Percentiles rank a stretch among this genome's conserved stretches.
phyloP scores from a whole-genome alignment of 208 protist species.

The Acanthamoeba comandoni region DNA sequence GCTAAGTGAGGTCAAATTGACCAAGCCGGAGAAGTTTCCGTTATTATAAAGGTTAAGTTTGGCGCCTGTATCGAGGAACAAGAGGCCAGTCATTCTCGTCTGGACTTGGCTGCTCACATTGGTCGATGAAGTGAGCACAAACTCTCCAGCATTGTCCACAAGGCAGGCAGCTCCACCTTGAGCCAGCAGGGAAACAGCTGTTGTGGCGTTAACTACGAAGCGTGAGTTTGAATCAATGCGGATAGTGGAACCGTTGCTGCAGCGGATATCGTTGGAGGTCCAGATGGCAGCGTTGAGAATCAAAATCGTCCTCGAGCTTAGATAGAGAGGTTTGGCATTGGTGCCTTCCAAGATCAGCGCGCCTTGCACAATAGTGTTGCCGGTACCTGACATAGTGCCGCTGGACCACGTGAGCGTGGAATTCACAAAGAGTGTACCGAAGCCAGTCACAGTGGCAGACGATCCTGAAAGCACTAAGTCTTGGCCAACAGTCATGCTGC shows the following conservation, averaged over 20 bases:
- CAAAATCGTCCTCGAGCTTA: neutral
- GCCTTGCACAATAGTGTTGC: constrained; percentile 1
- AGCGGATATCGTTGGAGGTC: constrained; percentile 16
- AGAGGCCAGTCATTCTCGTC: neutral
- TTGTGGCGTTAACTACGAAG: constrained; percentile 36
- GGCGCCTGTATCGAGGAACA: neutral
- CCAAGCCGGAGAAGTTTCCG: too few species aligned
- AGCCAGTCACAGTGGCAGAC: constrained; percentile 4
- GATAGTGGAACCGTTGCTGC: constrained; percentile 20
- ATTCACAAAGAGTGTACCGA: neutral
- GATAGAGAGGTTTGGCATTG: neutral
- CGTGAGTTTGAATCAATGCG: neutral
- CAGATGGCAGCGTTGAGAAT: neutral
- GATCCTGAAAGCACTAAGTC: neutral
- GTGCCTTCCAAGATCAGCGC: constrained; percentile 34
- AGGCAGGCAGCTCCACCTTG: constrained; percentile 1
- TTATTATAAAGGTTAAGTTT: too few species aligned
- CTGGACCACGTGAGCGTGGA: constrained; percentile 39
- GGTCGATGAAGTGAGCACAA: constrained; percentile 29
- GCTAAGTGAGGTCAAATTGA: too few species aligned
- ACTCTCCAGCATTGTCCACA: constrained; percentile 45
- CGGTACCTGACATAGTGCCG: constrained; percentile 1
- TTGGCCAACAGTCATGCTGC: neutral
- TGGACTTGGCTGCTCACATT: constrained; percentile 62
- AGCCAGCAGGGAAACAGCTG: constrained; percentile 1